phyloP scores from a whole-genome alignment of 352 stramenopile genomes.

The Discostella stelligera region DNA sequence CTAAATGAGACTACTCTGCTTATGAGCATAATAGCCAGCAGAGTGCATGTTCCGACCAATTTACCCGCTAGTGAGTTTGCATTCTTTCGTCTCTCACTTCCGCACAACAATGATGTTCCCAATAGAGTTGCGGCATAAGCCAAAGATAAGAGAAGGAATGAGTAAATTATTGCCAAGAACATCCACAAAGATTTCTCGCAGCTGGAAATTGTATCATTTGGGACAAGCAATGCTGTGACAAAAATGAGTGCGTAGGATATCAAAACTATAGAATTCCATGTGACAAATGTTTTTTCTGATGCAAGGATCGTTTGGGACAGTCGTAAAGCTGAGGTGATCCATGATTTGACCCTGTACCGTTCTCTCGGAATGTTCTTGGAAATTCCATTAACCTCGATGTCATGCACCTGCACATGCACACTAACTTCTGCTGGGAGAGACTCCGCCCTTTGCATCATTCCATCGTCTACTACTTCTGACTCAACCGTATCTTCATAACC shows the following conservation, averaged over 20 bases:
- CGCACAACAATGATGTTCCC: conserved; percentile 21
- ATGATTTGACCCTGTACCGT: neutral
- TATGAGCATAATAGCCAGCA: conserved; percentile 35
- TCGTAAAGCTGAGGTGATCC: conserved; percentile 12
- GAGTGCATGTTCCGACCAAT: conserved; percentile 25
- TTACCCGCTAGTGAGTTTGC: conserved; percentile 25
- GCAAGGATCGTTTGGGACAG: conserved; percentile 27
- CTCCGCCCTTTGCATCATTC: conserved; percentile 12
- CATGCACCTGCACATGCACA: neutral
- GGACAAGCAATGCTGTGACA: conserved; percentile 10
- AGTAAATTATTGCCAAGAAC: conserved; percentile 31
- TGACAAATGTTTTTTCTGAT: conserved; percentile 38
- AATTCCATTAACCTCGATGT: neutral
- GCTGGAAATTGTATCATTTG: neutral
- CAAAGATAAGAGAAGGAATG: conserved; percentile 22
- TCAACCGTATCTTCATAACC: conserved; percentile 23
- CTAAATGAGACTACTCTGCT: conserved; percentile 26
- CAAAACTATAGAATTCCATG: conserved; percentile 35
- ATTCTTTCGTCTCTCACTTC: conserved; percentile 30
- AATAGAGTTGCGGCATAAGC: conserved; percentile 36
- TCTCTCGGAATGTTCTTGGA: neutral
- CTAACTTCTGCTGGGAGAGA: neutral
- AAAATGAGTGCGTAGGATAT: conserved; percentile 28
- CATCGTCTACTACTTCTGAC: conserved; percentile 19
- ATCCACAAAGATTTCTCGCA: conserved; percentile 42